Evolutionary conservation across 2,329 filamentous ascomycete genomes (phyloP).

Genomic region (Aspergillus eucalypticola): DNA sequence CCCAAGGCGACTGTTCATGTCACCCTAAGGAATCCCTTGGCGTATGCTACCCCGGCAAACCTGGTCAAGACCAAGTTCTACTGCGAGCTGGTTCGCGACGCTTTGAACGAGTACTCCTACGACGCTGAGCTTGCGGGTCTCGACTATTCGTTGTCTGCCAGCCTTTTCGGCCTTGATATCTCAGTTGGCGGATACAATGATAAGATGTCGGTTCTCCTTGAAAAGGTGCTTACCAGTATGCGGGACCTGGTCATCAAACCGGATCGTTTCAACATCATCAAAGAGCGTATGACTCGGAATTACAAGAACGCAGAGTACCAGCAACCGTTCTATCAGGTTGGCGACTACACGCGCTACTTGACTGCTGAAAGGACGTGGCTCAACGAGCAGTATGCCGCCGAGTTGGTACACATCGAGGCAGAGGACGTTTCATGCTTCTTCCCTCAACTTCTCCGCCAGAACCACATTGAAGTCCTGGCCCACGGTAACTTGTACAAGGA

Average conservation of each 20-base stretch:
- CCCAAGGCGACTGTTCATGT: conserved; percentile 88
- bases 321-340: conserved; percentile 86
- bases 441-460: conserved; percentile 75
- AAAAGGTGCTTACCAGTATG: conserved; percentile 84
- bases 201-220: conserved; percentile 85
- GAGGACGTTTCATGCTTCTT: conserved; percentile 76
- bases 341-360: conserved; percentile 78
- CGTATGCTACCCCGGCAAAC: conserved; percentile 76
- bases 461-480: conserved; percentile 82
- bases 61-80: conserved; percentile 77
- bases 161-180: conserved; percentile 72
- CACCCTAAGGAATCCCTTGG: conserved; percentile 74
- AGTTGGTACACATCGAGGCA: conserved; percentile 71
- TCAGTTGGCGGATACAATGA: conserved; percentile 92
- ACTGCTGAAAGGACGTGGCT: conserved; percentile 74
- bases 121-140: conserved; percentile 91
- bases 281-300: conserved; percentile 74
- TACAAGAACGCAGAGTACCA: conserved; percentile 86
- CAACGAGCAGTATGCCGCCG: conserved; percentile 75
- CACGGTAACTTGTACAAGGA: conserved; percentile 95
- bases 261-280: conserved; percentile 89
- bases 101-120: conserved; percentile 89
- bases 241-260: conserved; percentile 78
- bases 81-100: conserved; percentile 82
- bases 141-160: conserved; percentile 74